phyloP scores from a whole-genome alignment of 2,329 filamentous ascomycete species.

The Beauveria varroae region DNA sequence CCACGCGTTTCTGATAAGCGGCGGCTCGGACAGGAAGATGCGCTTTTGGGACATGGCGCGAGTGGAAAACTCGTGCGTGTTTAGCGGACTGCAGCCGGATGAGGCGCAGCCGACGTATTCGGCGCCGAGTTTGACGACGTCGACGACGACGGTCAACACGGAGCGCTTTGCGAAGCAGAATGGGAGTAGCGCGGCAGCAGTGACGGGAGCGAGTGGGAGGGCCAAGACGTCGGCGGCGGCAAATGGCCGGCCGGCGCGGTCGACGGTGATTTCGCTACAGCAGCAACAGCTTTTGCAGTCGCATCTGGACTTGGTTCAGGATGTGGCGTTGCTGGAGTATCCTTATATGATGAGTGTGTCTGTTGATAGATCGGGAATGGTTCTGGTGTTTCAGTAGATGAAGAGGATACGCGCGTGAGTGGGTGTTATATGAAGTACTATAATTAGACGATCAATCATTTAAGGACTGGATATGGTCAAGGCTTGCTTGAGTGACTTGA shows the following conservation, averaged over 20 bases:
- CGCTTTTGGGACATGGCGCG: constrained; percentile 87
- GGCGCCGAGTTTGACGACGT: constrained; percentile 52
- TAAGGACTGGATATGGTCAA: background rate
- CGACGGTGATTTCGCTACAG: constrained; percentile 79
- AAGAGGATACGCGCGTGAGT: too few relatives aligned
- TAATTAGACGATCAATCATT: background rate
- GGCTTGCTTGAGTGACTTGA: background rate
- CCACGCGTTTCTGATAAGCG: constrained; percentile 78
- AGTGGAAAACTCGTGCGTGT: constrained; percentile 69
- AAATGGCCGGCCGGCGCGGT: constrained; percentile 51
- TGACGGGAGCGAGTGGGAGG: constrained; percentile 22
- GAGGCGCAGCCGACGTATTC: constrained; percentile 69
- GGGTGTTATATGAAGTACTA: too few relatives aligned
- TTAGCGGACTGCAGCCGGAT: constrained; percentile 68
- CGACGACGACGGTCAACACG: constrained; percentile 58
- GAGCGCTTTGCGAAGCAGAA: constrained; percentile 46
- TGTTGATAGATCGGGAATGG: constrained; percentile 79
- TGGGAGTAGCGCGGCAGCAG: constrained; percentile 16
- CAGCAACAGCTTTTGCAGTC: constrained; percentile 80
- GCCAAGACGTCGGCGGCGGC: constrained; percentile 17
- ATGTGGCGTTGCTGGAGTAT: constrained; percentile 79
- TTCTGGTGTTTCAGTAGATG: constrained; percentile 66
- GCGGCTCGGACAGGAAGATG: constrained; percentile 81
- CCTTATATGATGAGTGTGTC: constrained; percentile 92
- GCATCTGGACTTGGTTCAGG: constrained; percentile 80